Conservation (phyloP, 768 basidiomycete species). For the Hypholoma fasciculare region DNA sequence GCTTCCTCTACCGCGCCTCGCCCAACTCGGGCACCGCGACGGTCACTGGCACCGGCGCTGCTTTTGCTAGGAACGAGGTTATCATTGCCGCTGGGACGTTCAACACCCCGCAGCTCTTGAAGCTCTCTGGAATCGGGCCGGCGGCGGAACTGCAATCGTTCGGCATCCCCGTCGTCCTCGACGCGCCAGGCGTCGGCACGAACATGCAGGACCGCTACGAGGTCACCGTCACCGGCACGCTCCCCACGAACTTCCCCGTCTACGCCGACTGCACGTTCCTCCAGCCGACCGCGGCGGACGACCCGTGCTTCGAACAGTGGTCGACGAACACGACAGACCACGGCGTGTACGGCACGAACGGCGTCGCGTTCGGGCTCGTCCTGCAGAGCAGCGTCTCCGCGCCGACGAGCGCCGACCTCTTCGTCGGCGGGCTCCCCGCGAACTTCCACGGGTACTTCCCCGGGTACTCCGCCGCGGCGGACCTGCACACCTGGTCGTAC, state of each 20-base stretch:
- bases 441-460: conserved; percentile 11
- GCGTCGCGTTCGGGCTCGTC: conserved; percentile 5
- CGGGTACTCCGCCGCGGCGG: conserved; percentile 5
- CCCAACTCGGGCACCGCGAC: background rate
- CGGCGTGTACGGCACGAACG: conserved; percentile 6
- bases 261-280: conserved; percentile 3
- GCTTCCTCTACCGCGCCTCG: conserved; percentile 1
- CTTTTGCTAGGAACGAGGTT: conserved; percentile 58
- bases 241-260: background rate
- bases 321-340: background rate
- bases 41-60: conserved; percentile 30
- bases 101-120: conserved; percentile 51
- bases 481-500: conserved; percentile 7
- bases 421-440: conserved; percentile 6
- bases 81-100: conserved; percentile 50
- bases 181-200: conserved; percentile 56
- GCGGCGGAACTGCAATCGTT: conserved; percentile 41
- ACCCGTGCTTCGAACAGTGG: conserved; percentile 9
- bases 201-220: conserved; percentile 45
- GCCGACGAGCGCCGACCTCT: conserved; percentile 4
- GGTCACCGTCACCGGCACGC: conserved; percentile 6
- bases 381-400: conserved; percentile 5
- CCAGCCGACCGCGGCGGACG: background rate
- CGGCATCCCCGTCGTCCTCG: conserved; percentile 40
- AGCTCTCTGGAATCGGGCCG: conserved; percentile 56